Conservation (phyloP, 176 grass and related monocot species). For the Triticum monococcum region DNA sequence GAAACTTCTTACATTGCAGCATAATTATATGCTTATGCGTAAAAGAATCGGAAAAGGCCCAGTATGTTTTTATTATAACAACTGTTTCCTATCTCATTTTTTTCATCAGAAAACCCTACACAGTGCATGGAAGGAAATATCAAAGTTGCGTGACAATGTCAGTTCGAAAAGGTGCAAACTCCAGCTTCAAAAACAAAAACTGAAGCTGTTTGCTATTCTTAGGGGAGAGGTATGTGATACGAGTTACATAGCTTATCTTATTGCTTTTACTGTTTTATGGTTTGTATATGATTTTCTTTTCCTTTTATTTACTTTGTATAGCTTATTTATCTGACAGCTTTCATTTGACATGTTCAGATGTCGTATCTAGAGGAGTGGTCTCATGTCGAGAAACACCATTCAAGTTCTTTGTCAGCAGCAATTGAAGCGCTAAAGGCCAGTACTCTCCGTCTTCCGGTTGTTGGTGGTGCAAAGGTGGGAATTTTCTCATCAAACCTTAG, state of each 20-base stretch:
- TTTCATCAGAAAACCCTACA: constrained; percentile 80
- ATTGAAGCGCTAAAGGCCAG: constrained; percentile 91
- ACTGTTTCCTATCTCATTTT: constrained; percentile 13
- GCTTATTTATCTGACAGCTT: constrained; percentile 30
- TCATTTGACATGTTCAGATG: constrained; percentile 60
- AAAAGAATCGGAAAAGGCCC: not conserved
- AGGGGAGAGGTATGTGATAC: constrained; percentile 64
- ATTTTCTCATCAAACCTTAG: constrained; percentile 12
- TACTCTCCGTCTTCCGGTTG: constrained; percentile 91
- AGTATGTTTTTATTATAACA: not conserved
- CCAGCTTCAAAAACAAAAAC: constrained; percentile 76
- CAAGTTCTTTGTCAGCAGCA: constrained; percentile 76
- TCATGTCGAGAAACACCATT: constrained; percentile 76
- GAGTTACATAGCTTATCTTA: not conserved
- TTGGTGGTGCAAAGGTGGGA: constrained; percentile 89
- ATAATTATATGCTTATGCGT: not conserved
- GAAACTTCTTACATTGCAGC: not conserved
- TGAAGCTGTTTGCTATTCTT: constrained; percentile 81
- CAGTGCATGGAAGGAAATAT: constrained; percentile 80
- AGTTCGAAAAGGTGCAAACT: constrained; percentile 68
- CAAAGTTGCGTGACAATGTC: constrained; percentile 78
- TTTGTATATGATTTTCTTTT: not conserved
- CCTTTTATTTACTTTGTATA: not conserved
- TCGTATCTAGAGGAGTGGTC: constrained; percentile 79
- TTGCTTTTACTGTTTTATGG: constrained; percentile 11